Base-by-base conservation (phyloP, 1,284 basidiomycete genomes). In the Phellinidium pouzarii region DNA sequence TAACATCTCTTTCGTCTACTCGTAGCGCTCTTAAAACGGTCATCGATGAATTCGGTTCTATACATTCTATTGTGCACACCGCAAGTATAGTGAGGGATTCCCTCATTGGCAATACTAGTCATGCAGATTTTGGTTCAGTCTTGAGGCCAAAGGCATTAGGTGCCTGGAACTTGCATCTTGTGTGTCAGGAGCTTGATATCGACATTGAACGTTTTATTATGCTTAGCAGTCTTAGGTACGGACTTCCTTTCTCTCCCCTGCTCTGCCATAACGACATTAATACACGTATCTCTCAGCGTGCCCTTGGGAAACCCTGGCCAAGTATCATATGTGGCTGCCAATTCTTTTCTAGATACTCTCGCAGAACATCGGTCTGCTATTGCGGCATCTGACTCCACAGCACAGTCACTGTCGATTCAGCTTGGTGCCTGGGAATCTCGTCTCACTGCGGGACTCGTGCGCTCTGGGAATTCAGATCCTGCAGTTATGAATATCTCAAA, bases 91-190 rank as follows among this genome's bases (percentile, higher is more conserved):
- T 65, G 42, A 57, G 56, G 22, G 64, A 65, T 54, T 56, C 60
- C 7, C 55, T 54, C 8, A 64, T 67, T 22, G 49, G 50, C 19
- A 44, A 55, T 7, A 53, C 62, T 31, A 59, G 59, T 14, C 29
- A 52, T 8, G 45, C 60, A n/a, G 59, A 59, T 20, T 61, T 65
- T 42, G 59, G 59, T 9, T 57, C 56, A 3, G 64, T 63, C 3
- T 55, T 65, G 44, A 59, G 59, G 3, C 60, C 64, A 22, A 66
- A 63, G 42, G 62, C 66, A 11, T 22, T 60, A 12, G 66, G 62
- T 3, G 63, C 65, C 1, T 67, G 66, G 66, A 67, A 68, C 48
- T 56, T 68, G 17, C 65, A 68, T 48, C 12, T 55, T 6, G 60
- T 61, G 17, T 59, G 61, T 26, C 60, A 61, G 41, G 62, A 65